Base-by-base conservation (phyloP, 192 early-diverging fungal species). In the Coemansia sp. region DNA sequence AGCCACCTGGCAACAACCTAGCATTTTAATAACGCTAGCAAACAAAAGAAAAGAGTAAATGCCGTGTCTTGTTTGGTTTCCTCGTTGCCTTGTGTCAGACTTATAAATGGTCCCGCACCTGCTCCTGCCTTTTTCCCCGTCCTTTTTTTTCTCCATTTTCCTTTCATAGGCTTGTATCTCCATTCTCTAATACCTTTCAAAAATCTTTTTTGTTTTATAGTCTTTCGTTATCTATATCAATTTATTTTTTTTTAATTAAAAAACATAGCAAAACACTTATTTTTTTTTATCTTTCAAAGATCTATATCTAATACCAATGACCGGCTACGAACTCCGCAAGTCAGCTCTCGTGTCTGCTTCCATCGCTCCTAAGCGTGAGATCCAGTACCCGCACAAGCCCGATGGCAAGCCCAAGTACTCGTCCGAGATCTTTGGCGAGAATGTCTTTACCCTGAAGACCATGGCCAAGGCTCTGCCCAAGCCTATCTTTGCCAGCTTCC, bases 401-500 rank as follows among this genome's bases (percentile, higher is more conserved):
- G 88, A 91, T 67, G 91, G 93, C 69, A 88, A 85, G 67, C 87
- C 87, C 38, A 65, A 86, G 65, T 95, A 91, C 75, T 87, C 92
- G 62, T 96, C 95, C 7, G 96, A 96, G 78, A 88, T 98, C 72
- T 99, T 88, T 79, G 95, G 93, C 58, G 83, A 92, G 81, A 95
- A 96, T 68, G 98, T 99, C 55, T 99, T 99, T 81, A 91, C 91
- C 54, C 86, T 95, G 55, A 94, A 94, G 88, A 87, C 90, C 68
- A 92, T 99, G 85, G 87, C 92, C 75, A 88, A 88, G 71, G 87
- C 89, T 39, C 87, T 99, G 39, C 98, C 98, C 75, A 99, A 99
- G 88, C 95, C 96, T 33, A 90, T 97, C 62, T 98, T 91, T 81
- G 89, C 90, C 61, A 91, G 89, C 51, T 99, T 98, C 87, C 77